Base-by-base conservation (phyloP, 768 basidiomycete species). In the Mycena albidolilacea region DNA sequence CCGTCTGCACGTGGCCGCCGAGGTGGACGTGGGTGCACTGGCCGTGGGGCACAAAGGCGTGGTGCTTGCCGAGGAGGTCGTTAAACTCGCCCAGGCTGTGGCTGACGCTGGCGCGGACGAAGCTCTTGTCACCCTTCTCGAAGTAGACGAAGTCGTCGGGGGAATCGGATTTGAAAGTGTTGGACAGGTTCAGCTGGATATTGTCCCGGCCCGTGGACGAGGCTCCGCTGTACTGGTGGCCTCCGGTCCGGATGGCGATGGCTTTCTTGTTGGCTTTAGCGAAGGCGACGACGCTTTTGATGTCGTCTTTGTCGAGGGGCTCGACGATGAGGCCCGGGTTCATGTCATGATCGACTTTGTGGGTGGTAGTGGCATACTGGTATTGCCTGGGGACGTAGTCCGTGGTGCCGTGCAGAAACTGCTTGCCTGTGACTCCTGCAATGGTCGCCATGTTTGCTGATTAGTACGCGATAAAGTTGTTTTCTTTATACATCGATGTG, bases 201-300 rank as follows among this genome's bases (percentile, higher is more conserved):
- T 23, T 23, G 23, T 23, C 23, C 23, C 23, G 23, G 23, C 23
- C 23, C 23, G 23, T 23, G 23, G 23, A 65, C 41, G 63, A 65
- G 37, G 70, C 70, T 23, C 70, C 70, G 63, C 69, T 71, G 69
- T 71, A 71, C 55, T 71, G 69, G 63, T 71, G 69, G 14, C 69
- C 69, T 15, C 69, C 69, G 21, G 69, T 71, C 35, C 69, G 69
- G 62, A 71, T 64, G 50, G 69, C 69, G 41, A 71, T 64, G 44
- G 69, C 62, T 44, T 65, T 55, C 19, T 65, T 48, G 57, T 60
- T 21, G 48, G 52, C 69, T 55, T 46, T 58, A 19, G 69, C 69
- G 63, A 38, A 65, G 4, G 54, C 50, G 43, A 23, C 23, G 23
- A 23, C 23, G 23, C 23, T 23, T 23, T 23, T 23, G 23, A 23